phyloP scores from a whole-genome alignment of 768 basidiomycete genomes.

The Agrocybe pediades region DNA sequence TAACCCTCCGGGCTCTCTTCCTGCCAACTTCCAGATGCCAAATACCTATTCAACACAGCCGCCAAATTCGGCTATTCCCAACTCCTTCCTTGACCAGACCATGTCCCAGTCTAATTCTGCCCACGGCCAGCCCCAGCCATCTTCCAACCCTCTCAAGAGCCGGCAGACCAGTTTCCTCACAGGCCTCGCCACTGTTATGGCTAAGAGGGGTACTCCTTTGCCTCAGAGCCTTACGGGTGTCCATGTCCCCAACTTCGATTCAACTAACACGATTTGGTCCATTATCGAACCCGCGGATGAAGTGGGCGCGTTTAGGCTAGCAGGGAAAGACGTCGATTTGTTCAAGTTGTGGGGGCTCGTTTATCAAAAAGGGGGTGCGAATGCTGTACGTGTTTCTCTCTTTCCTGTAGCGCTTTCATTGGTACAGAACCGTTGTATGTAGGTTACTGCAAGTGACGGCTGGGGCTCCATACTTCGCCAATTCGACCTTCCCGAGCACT shows the following conservation, averaged over 20 bases:
- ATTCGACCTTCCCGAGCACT: constrained; percentile 63
- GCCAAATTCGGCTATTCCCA: constrained; percentile 33
- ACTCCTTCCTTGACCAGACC: constrained; percentile 48
- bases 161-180: constrained; percentile 62
- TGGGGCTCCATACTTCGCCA: constrained; percentile 59
- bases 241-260: constrained; percentile 62
- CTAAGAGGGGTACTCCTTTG: constrained; percentile 59
- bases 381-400: constrained; percentile 47
- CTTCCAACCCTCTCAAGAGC: constrained; percentile 43
- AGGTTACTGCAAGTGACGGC: constrained; percentile 53
- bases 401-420: constrained; percentile 7
- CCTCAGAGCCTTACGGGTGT: constrained; percentile 75
- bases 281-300: constrained; percentile 64
- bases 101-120: constrained; percentile 34
- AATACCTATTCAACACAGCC: constrained; percentile 40
- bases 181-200: constrained; percentile 62
- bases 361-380: constrained; percentile 58
- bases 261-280: constrained; percentile 62
- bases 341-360: constrained; percentile 72
- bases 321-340: constrained; percentile 76
- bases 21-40: constrained; percentile 48
- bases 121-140: constrained; percentile 36
- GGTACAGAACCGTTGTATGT: constrained; percentile 12
- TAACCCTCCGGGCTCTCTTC: constrained; percentile 34
- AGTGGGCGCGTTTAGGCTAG: constrained; percentile 64